A percentile compares a stretch with the other conserved stretches of the same genome.
Evolutionary conservation across 768 basidiomycete genomes (phyloP).

Genomic region (Boletus vinaceobasis): DNA sequence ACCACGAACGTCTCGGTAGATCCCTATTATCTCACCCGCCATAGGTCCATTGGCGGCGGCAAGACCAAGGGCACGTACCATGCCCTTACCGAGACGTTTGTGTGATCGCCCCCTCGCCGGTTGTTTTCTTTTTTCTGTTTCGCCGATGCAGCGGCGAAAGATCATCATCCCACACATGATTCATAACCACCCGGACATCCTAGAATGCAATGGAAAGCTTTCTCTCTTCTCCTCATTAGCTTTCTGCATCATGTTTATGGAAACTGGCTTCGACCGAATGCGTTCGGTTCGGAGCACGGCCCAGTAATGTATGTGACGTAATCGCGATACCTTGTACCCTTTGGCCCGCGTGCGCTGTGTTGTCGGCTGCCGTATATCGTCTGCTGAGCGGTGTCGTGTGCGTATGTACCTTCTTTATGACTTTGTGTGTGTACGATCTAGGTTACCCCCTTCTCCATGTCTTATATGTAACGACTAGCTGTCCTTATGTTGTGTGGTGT

Average conservation of each 20-base stretch:
- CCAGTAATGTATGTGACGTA: slow-evolving; percentile 20
- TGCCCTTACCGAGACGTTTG: slow-evolving; percentile 14
- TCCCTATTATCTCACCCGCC: slow-evolving; percentile 17
- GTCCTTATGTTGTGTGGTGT: not conserved
- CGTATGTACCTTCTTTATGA: slow-evolving; percentile 7
- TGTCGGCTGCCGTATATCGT: not conserved
- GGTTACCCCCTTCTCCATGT: slow-evolving; percentile 7
- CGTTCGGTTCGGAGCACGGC: not conserved
- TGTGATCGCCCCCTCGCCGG: not conserved
- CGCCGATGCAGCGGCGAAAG: not conserved
- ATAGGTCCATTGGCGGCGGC: slow-evolving; percentile 10
- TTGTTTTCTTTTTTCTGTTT: not conserved
- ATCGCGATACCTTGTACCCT: slow-evolving; percentile 23
- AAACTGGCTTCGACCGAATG: slow-evolving; percentile 2
- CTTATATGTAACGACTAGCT: slow-evolving; percentile 11
- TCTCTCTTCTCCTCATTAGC: not conserved
- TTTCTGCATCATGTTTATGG: slow-evolving; percentile 9
- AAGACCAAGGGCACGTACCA: slow-evolving; percentile 16
- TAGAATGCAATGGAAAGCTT: slow-evolving; percentile 15
- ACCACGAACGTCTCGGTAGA: slow-evolving; percentile 26
- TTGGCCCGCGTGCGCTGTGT: not conserved
- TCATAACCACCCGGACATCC: slow-evolving; percentile 8
- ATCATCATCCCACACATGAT: not conserved
- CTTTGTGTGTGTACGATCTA: slow-evolving; percentile 11
- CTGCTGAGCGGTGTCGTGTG: not conserved